These are phyloP conservation scores for Lepidium didymum DNA, from an alignment of 345 rosid genomes.

Conservation along the genomic window DNA sequence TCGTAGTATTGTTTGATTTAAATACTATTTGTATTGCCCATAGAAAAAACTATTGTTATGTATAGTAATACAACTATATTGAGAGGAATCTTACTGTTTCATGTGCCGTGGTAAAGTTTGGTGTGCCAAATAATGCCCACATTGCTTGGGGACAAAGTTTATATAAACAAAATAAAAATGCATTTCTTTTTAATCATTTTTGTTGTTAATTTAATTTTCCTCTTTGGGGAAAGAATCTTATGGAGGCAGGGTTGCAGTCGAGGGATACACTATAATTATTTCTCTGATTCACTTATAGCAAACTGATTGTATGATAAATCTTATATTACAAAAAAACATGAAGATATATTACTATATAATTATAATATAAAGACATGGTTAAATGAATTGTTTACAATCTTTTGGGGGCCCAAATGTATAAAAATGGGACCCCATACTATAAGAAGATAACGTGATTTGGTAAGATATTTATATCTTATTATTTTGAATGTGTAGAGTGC, in stretches of 20 bases:
- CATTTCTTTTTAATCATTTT: background rate
- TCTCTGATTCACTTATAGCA: background rate
- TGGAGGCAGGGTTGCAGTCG: slow-evolving; percentile 1
- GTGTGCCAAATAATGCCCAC: slow-evolving; percentile 21
- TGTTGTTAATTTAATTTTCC: background rate
- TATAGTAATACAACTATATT: slow-evolving; percentile 8
- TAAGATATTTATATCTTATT: background rate
- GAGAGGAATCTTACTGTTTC: slow-evolving; percentile 19
- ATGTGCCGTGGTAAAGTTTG: slow-evolving; percentile 31
- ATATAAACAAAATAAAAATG: background rate
- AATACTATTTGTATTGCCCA: background rate
- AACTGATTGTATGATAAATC: background rate
- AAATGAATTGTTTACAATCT: background rate
- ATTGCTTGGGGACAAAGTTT: slow-evolving; percentile 30
- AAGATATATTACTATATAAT: background rate
- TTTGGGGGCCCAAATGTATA: background rate
- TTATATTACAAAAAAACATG: background rate
- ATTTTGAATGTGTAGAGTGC: background rate
- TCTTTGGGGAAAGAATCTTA: background rate
- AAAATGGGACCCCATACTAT: slow-evolving; percentile 17
- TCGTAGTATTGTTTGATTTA: background rate
- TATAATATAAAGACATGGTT: background rate
- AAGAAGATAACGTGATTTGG: slow-evolving; percentile 7
- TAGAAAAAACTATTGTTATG: background rate
- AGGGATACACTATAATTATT: background rate